Base-by-base conservation (phyloP, 2,329 filamentous ascomycete species). In the Colletotrichum kahawae region DNA sequence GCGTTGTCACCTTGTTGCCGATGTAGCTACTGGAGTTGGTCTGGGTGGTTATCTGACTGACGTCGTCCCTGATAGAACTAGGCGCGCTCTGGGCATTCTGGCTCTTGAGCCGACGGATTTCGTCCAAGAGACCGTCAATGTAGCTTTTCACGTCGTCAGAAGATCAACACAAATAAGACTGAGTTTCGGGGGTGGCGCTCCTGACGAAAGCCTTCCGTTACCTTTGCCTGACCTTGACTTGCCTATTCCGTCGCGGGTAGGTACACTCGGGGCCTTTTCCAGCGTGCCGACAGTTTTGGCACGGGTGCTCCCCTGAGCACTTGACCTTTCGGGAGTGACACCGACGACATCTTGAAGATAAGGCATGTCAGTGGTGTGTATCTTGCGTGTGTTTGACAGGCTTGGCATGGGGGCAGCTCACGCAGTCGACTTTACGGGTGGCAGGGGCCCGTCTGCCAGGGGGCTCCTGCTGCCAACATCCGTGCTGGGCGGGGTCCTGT, bases 241-340 rank as follows among this genome's bases (percentile, higher is more conserved):
- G 77, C 4, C 81, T 79, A 38, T 82, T 80, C 66, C 82, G 82
- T 8, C 80, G 78, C 7, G 82, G 82, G 77, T 84, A 84, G 8
- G 78, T 78, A 57, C 82, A 84, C 18, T 83, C 82, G 3, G 77
- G 65, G 14, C 78, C 79, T 67, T 81, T 81, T 6, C 79, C 80
- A 8, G 82, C 79, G 69, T 82, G 80, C 31, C 74, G 76, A 63
- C 82, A 84, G 62, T 82, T 83, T 13, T 79, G 77, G 54, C 82
- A 84, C 3, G 82, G 82, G 18, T 79, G 77, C 1, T 80, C 82
- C 1, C 82, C 82, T 2, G 82, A 82, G 43, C 82, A 84, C 64
- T 82, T 84, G 10, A 84, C 82, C 68, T 83, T 84, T 12, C 82
- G 78, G 1, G 82, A 77, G 70, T 79, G 84, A 57, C 77, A 87